A percentile compares a stretch with the other conserved stretches of the same genome.
Evolutionary conservation across 1,284 basidiomycete species (phyloP).

Genomic region (Thecaphora thlaspeos): DNA sequence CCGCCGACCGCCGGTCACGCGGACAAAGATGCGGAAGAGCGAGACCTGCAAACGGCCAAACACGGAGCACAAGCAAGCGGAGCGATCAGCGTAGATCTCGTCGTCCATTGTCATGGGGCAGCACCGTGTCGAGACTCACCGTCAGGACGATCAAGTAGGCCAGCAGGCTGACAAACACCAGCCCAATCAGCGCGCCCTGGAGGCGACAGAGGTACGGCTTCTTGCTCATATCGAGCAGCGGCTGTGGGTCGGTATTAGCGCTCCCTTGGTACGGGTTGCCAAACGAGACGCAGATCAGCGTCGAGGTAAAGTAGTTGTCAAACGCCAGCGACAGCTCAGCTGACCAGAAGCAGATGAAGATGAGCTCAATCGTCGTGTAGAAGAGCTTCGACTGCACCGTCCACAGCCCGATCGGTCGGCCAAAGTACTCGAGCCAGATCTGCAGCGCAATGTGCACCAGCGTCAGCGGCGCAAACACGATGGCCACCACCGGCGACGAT

Average conservation of each 20-base stretch:
- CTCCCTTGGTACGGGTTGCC: slow-evolving; percentile 62
- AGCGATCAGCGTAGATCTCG: too few species aligned
- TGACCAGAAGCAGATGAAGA: slow-evolving; percentile 88
- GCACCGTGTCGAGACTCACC: slow-evolving; percentile 12
- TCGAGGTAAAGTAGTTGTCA: slow-evolving; percentile 86
- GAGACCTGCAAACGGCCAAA: slow-evolving; percentile 9
- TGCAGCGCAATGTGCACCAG: slow-evolving; percentile 73
- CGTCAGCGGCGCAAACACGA: slow-evolving; percentile 81
- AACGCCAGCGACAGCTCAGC: slow-evolving; percentile 82
- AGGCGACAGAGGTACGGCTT: slow-evolving; percentile 65
- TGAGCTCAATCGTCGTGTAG: slow-evolving; percentile 61
- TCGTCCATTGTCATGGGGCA: background rate
- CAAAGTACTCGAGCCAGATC: slow-evolving; percentile 72
- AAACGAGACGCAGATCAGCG: slow-evolving; percentile 66
- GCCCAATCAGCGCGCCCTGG: slow-evolving; percentile 57
- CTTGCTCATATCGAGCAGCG: slow-evolving; percentile 38
- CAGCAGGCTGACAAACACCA: slow-evolving; percentile 61
- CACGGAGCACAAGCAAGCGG: background rate
- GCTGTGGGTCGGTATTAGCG: slow-evolving; percentile 50
- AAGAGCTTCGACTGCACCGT: slow-evolving; percentile 55
- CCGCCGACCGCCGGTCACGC: slow-evolving; percentile 25
- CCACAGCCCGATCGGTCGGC: slow-evolving; percentile 85
- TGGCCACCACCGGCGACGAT: slow-evolving; percentile 75
- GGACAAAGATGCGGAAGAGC: slow-evolving; percentile 49
- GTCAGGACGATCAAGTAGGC: slow-evolving; percentile 51